Evolutionary conservation across 2,329 filamentous ascomycete genomes (phyloP).

Genomic region (Aspergillus novoparasiticus): DNA sequence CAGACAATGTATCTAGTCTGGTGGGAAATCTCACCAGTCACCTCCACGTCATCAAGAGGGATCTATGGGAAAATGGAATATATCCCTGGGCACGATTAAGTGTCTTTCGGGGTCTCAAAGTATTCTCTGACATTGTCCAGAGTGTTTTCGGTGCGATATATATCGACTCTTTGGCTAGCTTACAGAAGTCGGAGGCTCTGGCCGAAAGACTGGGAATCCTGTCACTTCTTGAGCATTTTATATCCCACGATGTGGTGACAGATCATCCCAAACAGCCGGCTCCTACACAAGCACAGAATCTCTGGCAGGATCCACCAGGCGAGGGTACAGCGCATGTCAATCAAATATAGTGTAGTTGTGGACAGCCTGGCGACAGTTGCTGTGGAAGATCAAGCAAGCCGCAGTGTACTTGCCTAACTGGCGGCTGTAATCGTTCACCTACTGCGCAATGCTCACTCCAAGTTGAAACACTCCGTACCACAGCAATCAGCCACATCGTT

Average conservation of each 20-base stretch:
- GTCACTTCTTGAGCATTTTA: background rate
- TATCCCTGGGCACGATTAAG: background rate
- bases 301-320: background rate
- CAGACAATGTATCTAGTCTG: background rate
- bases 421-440: background rate
- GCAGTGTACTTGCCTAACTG: background rate
- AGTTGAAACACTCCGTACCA: background rate
- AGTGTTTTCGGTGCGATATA: background rate
- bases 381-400: background rate
- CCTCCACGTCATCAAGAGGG: background rate
- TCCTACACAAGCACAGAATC: background rate
- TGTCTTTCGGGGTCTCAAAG: background rate
- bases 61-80: background rate
- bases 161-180: background rate
- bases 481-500: background rate
- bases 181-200: background rate
- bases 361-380: background rate
- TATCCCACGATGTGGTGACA: background rate
- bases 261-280: background rate
- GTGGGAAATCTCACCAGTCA: background rate
- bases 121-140: background rate
- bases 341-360: background rate
- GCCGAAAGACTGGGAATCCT: background rate
- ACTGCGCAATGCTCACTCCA: background rate
- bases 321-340: background rate